phyloP scores from a whole-genome alignment of 805 yeast genomes.

The Kluyveromyces wickerhamii region DNA sequence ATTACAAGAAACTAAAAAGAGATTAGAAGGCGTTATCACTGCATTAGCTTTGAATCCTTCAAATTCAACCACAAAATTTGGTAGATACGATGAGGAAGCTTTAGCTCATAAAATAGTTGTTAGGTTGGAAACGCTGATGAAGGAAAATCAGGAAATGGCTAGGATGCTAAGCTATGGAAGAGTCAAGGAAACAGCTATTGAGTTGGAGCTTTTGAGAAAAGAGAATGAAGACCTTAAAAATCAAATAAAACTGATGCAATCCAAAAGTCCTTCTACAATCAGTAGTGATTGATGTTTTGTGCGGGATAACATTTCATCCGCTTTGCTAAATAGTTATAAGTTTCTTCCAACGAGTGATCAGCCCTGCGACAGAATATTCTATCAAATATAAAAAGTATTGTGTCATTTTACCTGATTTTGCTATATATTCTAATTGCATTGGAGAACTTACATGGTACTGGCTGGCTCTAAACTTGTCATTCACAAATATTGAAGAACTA shows the following conservation, averaged over 20 bases:
- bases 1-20: conserved; percentile 49
- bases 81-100: conserved; percentile 67
- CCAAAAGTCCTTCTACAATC: too few relatives aligned
- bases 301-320: too few relatives aligned
- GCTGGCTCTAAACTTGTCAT: too few relatives aligned
- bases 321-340: too few relatives aligned
- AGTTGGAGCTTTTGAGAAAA: conserved; percentile 49
- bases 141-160: conserved; percentile 63
- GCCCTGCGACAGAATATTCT: too few relatives aligned
- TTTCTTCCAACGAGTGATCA: too few relatives aligned
- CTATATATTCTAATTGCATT: too few relatives aligned
- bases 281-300: too few relatives aligned
- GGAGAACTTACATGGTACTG: too few relatives aligned
- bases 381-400: too few relatives aligned
- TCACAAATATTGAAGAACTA: too few relatives aligned
- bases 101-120: conserved; percentile 63
- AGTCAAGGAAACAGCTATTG: conserved; percentile 61
- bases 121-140: conserved; percentile 50
- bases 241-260: conserved; percentile 9
- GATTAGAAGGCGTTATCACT: conserved; percentile 56
- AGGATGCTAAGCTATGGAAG: conserved; percentile 71
- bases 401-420: too few relatives aligned
- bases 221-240: conserved; percentile 42
- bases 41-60: conserved; percentile 46
- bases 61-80: conserved; percentile 40